These are phyloP conservation scores for Paecilomyces fulvus DNA, from an alignment of 2,329 filamentous ascomycete genomes.

Conservation along the genomic window DNA sequence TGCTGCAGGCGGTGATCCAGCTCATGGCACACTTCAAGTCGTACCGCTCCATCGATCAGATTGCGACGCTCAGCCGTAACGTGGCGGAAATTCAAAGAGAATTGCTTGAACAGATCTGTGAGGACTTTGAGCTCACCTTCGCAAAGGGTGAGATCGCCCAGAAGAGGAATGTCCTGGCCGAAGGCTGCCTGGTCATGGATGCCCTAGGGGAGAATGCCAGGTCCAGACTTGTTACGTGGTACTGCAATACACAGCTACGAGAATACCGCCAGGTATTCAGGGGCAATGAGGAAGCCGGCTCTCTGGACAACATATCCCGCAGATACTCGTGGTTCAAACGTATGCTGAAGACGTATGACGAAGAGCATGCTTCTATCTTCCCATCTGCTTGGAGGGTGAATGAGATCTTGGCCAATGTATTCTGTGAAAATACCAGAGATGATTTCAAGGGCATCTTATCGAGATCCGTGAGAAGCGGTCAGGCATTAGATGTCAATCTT, in stretches of 20 bases:
- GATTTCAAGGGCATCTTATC: slow-evolving; percentile 93
- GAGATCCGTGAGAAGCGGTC: slow-evolving; percentile 71
- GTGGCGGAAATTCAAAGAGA: slow-evolving; percentile 90
- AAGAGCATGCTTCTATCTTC: slow-evolving; percentile 84
- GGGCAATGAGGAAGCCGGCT: slow-evolving; percentile 93
- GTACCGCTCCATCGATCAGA: slow-evolving; percentile 96
- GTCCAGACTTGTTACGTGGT: slow-evolving; percentile 81
- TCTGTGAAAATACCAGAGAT: slow-evolving; percentile 90
- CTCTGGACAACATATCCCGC: slow-evolving; percentile 89
- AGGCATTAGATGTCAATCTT: slow-evolving; percentile 80
- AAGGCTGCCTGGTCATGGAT: slow-evolving; percentile 91
- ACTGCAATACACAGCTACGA: slow-evolving; percentile 91
- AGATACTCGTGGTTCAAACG: slow-evolving; percentile 95
- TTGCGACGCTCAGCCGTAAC: slow-evolving; percentile 83
- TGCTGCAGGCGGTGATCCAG: slow-evolving; percentile 91
- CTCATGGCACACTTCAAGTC: slow-evolving; percentile 98
- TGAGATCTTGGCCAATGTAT: slow-evolving; percentile 80
- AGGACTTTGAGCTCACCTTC: slow-evolving; percentile 95
- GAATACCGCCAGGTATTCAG: slow-evolving; percentile 95
- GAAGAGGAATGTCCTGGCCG: slow-evolving; percentile 62
- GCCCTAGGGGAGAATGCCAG: slow-evolving; percentile 82
- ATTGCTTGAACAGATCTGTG: slow-evolving; percentile 92
- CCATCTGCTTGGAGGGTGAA: slow-evolving; percentile 81
- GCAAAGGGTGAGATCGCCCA: slow-evolving; percentile 73
- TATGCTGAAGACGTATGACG: slow-evolving; percentile 91